Conservation (phyloP, 108 stramenopile species). For the Nitzschia inconspicua region DNA sequence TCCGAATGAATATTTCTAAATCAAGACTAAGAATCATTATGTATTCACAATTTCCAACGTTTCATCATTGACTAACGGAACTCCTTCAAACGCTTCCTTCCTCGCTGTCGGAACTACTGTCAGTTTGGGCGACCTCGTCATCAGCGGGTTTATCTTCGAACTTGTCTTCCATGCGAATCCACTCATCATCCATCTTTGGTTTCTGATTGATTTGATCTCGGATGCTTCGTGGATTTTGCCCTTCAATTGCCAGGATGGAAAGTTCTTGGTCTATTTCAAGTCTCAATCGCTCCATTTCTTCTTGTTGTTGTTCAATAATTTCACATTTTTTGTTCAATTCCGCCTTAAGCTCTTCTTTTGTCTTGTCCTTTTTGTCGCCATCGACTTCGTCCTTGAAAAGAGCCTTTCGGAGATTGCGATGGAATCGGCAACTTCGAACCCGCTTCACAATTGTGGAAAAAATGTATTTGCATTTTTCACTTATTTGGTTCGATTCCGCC, state of each 20-base stretch:
- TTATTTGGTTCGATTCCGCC: neutral
- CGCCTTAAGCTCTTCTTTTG: neutral
- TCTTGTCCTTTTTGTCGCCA: neutral
- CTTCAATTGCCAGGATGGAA: neutral
- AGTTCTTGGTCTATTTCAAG: neutral
- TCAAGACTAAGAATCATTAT: too few relatives aligned
- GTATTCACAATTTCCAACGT: too few relatives aligned
- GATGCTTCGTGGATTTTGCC: too few relatives aligned
- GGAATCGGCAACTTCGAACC: neutral
- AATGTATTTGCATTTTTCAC: too few relatives aligned
- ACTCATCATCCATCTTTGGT: too few relatives aligned
- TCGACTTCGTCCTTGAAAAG: neutral
- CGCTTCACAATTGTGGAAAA: too few relatives aligned
- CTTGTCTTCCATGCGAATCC: neutral
- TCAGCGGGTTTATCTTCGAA: neutral
- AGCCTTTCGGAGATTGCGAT: neutral
- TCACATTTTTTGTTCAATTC: neutral
- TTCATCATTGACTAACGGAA: too few relatives aligned
- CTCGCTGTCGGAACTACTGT: too few relatives aligned
- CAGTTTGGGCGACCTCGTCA: neutral
- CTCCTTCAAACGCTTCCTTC: too few relatives aligned
- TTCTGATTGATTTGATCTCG: too few relatives aligned
- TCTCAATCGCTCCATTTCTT: slow-evolving; percentile 3
- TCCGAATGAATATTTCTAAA: too few relatives aligned
- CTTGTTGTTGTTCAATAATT: neutral